phyloP scores from a whole-genome alignment of 2,329 filamentous ascomycete genomes.

The Xylaria sp. region DNA sequence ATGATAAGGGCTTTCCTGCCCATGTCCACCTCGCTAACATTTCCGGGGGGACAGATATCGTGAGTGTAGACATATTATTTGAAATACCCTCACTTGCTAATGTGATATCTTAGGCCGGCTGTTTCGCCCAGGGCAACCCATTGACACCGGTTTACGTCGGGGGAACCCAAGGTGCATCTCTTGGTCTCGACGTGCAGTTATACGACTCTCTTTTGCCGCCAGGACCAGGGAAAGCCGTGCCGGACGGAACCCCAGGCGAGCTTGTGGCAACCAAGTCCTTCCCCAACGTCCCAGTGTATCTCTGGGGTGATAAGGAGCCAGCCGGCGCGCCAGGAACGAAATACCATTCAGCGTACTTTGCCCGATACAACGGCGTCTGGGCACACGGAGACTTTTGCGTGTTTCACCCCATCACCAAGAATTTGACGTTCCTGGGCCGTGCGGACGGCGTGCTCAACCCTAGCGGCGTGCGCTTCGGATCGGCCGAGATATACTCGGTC shows the following conservation, averaged over 20 bases:
- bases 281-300: slow-evolving; percentile 74
- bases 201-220: slow-evolving; percentile 68
- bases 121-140: slow-evolving; percentile 69
- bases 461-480: slow-evolving; percentile 78
- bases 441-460: slow-evolving; percentile 84
- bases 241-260: slow-evolving; percentile 71
- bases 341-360: slow-evolving; percentile 67
- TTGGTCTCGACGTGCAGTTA: slow-evolving; percentile 58
- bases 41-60: slow-evolving; percentile 78
- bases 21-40: slow-evolving; percentile 74
- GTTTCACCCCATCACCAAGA: slow-evolving; percentile 69
- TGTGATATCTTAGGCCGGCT: slow-evolving; percentile 52
- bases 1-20: slow-evolving; percentile 72
- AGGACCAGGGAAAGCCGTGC: slow-evolving; percentile 50
- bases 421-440: slow-evolving; percentile 70
- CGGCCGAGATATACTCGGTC: slow-evolving; percentile 79
- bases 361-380: slow-evolving; percentile 72
- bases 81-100: slow-evolving; percentile 15
- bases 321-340: slow-evolving; percentile 56
- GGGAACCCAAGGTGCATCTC: slow-evolving; percentile 55
- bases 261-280: slow-evolving; percentile 74
- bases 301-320: slow-evolving; percentile 60
- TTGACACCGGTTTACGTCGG: slow-evolving; percentile 69
- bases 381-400: slow-evolving; percentile 82
- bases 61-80: slow-evolving; percentile 43